Base-by-base conservation (phyloP, 2,329 filamentous ascomycete genomes). In the Ophiostoma australiae region DNA sequence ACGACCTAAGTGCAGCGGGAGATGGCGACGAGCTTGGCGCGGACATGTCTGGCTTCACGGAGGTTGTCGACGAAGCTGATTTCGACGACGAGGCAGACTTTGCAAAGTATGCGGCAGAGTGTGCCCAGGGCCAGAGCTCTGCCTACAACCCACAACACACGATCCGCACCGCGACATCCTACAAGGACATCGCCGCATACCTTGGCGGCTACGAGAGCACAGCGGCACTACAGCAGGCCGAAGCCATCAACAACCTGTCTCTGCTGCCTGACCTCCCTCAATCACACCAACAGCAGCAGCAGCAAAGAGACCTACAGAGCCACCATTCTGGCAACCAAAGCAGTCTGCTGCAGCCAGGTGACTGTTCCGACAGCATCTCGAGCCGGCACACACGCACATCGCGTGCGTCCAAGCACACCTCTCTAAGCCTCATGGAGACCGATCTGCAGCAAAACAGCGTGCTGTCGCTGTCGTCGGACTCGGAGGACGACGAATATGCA, bases 391-490 rank as follows among this genome's bases (percentile, higher is more conserved):
- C 85, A 1, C 81, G 84, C 61, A 86, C 84, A 0, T 87, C 85
- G 1, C 85, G 83, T 74, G 82, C 83, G 0, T 86, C 85, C 0
- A 84, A 80, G 72, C 81, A 80, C 20, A 85, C 84, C 0, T 79
- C 80, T 11, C 80, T 76, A 39, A 86, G 84, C 74, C 77, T 86
- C 20, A 77, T 82, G 7, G 83, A 84, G 48, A 80, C 84, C 1
- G 85, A 88, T 72, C 78, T 87, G 6, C 81, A 85, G 61, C 81
- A 85, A 69, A 86, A 81, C 72, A 88, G 86, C 72, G 81, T 88
- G 0, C 77, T 88, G 17, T 84, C 85, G 1, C 80, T 88, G 0
- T 87, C 85, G 1, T 87, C 86, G 0, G 85, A 87, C 72, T 87
- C 85, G 0, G 86, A 88, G 0, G 86, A 88, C 71, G 84, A 85